These are phyloP conservation scores for Cystodermella granulosa DNA, from an alignment of 1,284 basidiomycete species.

Conservation along the genomic window DNA sequence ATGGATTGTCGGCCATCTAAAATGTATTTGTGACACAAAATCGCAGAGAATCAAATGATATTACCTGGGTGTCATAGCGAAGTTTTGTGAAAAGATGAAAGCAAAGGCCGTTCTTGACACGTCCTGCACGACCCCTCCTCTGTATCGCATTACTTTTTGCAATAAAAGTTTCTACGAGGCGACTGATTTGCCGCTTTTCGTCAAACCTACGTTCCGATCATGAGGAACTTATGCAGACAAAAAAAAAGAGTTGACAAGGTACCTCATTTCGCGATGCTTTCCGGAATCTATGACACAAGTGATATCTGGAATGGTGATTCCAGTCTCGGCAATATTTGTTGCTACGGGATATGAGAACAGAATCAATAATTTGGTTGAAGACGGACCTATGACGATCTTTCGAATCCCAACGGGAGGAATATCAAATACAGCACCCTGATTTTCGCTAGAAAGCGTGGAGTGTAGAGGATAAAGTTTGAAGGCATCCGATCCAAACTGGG, in stretches of 20 bases:
- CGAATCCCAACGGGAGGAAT: constrained; percentile 73
- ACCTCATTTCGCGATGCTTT: constrained; percentile 91
- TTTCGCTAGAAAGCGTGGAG: constrained; percentile 86
- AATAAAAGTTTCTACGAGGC: constrained; percentile 89
- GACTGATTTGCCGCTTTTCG: constrained; percentile 94
- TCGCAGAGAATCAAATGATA: constrained; percentile 31
- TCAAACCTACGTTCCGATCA: constrained; percentile 64
- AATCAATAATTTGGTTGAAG: neutral
- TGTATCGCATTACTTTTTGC: constrained; percentile 93
- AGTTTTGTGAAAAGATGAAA: constrained; percentile 94
- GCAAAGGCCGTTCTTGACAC: constrained; percentile 86
- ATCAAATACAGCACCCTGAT: constrained; percentile 87
- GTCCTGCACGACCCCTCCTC: constrained; percentile 84
- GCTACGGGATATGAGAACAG: constrained; percentile 37
- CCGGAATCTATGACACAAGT: constrained; percentile 97
- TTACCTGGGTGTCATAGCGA: constrained; percentile 72
- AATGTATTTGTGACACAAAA: constrained; percentile 17
- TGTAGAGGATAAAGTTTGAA: constrained; percentile 91
- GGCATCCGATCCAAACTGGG: constrained; percentile 59
- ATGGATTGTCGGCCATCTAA: constrained; percentile 85
- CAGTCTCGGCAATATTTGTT: constrained; percentile 84
- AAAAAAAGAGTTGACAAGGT: neutral
- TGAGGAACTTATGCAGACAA: neutral
- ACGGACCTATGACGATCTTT: constrained; percentile 87
- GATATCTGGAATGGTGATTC: constrained; percentile 96